Base-by-base conservation (phyloP, 768 basidiomycete genomes). In the Boletellus ananas region DNA sequence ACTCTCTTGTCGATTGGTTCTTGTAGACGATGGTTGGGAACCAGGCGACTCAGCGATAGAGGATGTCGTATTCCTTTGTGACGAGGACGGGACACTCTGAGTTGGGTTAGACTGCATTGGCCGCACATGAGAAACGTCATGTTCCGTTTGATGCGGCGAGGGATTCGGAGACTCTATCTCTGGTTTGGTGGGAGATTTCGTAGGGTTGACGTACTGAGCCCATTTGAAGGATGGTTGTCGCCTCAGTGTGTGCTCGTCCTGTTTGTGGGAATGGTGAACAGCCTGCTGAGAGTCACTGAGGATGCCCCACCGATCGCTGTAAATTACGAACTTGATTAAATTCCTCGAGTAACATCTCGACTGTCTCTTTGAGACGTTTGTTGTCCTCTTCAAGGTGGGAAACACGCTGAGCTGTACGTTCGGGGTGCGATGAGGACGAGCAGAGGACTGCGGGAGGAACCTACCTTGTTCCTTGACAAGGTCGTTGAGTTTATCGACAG, bases 221-320 rank as follows among this genome's bases (percentile, higher is more conserved):
- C 91, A 94, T 62, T 91, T 91, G 70, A 92, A 90, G 13, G 91
- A 91, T 27, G 84, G 81, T 60, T 90, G 88, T 47, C 88, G 78
- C 45, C 73, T 76, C 18, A 93, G 68, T 4, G 81, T 68, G 45
- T 72, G 76, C 25, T 67, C 67, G 14, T 73, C 75, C 52, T 63
- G 52, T 36, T 45, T 43, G 45, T 45, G 40, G 14, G 46, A 44
- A 47, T 43, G 60, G 34, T 60, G 51, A 55, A 37, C 39, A 35
- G 54, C 33, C 47, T 47, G 45, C 7, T 6, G 21, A 29, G 20
- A 27, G 52, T 47, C 18, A 44, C 44, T 45, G 49, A 49, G 49
- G 39, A 27, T 40, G 44, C 3, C 37, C 56, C 49, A 62, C 58
- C 45, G 49, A 45, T 61, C 61, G 53, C 8, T 50, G 58, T 34